Evolutionary conservation across 192 early-diverging fungal species (phyloP).

Genomic region (Podila horticola): DNA sequence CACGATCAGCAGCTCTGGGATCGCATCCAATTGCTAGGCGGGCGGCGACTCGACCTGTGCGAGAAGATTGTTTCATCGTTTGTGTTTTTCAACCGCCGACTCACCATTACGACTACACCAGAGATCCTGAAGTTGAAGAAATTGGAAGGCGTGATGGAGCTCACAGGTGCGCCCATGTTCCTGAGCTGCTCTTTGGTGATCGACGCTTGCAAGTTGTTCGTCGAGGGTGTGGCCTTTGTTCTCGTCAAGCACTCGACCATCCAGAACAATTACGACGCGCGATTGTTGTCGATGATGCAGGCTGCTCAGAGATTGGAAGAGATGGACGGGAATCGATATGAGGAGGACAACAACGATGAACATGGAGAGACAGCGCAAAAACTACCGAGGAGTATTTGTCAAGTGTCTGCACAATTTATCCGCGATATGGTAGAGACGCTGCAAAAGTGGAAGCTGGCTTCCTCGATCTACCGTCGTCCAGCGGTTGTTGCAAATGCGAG

Average conservation of each 20-base stretch:
- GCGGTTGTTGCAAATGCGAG: no score
- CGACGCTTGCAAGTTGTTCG: constrained; percentile 25
- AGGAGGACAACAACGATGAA: no score
- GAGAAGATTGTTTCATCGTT: constrained; percentile 21
- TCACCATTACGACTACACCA: neutral
- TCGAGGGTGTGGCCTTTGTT: constrained; percentile 29
- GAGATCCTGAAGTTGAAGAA: neutral
- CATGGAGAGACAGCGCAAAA: no score
- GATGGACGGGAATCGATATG: constrained; percentile 12
- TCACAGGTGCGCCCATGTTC: constrained; percentile 22
- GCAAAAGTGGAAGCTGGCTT: no score
- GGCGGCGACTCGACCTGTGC: constrained; percentile 11
- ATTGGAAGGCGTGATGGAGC: constrained; percentile 10
- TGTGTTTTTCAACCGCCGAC: constrained; percentile 26
- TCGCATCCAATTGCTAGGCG: neutral
- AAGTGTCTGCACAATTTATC: no score
- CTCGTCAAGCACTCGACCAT: constrained; percentile 14
- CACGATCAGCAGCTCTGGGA: constrained; percentile 4
- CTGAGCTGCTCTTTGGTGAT: constrained; percentile 27
- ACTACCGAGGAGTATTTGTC: no score
- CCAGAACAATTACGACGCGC: constrained; percentile 5
- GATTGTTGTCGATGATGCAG: constrained; percentile 22
- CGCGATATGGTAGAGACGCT: no score
- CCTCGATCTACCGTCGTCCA: no score
- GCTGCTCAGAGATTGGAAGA: constrained; percentile 35